Conservation (phyloP, 495 filamentous ascomycete species). For the Recurvomyces mirabilis region DNA sequence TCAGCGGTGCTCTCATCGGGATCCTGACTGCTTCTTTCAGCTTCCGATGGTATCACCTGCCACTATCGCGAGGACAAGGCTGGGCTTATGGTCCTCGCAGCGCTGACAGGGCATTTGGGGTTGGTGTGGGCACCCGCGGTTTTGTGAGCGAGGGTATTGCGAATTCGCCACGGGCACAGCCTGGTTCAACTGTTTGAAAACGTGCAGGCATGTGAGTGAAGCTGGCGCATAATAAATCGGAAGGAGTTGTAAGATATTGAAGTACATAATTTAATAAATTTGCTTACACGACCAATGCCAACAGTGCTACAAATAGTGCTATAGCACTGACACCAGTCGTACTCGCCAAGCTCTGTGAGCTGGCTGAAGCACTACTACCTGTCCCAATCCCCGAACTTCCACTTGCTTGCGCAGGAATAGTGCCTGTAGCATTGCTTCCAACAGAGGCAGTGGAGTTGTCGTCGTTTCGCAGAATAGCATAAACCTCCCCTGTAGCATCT, state of each 20-base stretch:
- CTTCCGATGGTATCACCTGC: conserved; percentile 49
- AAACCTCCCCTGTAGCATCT: conserved; percentile 40
- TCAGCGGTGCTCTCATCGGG: conserved; percentile 48
- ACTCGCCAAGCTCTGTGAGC: no score
- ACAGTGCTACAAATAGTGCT: no score
- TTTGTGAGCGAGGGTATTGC: no score
- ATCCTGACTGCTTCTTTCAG: conserved; percentile 43
- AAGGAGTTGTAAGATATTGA: no score
- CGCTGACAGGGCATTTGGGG: conserved; percentile 29
- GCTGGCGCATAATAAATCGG: no score
- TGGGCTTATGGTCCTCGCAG: conserved; percentile 32
- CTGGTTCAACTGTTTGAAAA: no score
- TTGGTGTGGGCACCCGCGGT: conserved; percentile 29
- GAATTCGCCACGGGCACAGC: no score
- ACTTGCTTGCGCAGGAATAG: conserved; percentile 2
- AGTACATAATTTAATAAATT: no score
- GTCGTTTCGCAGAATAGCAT: conserved; percentile 34
- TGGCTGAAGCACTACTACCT: background rate
- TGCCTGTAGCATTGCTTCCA: conserved; percentile 15
- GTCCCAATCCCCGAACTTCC: background rate
- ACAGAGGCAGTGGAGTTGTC: conserved; percentile 15
- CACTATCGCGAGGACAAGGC: conserved; percentile 23
- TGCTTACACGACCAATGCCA: no score
- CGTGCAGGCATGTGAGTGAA: no score
- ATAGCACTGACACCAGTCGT: no score